These are phyloP conservation scores for Penicillium sp. DNA, from an alignment of 2,329 filamentous ascomycete species.

Conservation along the genomic window DNA sequence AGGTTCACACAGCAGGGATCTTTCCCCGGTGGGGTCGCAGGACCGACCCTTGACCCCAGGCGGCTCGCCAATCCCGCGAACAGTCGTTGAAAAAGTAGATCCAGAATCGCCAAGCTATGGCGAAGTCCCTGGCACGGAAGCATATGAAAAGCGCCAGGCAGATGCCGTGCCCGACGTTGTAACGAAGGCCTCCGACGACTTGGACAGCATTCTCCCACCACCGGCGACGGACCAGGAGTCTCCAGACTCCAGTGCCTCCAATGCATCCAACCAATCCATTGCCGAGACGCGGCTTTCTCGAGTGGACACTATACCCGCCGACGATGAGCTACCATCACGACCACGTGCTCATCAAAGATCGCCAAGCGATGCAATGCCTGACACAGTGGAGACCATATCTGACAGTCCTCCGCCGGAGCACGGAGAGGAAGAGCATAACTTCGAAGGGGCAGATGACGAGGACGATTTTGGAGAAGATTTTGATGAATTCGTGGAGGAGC, in stretches of 20 bases:
- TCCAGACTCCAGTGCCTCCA: constrained; percentile 23
- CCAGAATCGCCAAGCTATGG: constrained; percentile 62
- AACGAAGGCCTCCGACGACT: constrained; percentile 54
- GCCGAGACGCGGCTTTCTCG: constrained; percentile 54
- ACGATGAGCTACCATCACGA: constrained; percentile 38
- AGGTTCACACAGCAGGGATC: constrained; percentile 48
- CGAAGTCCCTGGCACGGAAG: constrained; percentile 66
- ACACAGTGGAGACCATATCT: constrained; percentile 49
- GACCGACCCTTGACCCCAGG: constrained; percentile 58
- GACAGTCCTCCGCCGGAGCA: constrained; percentile 43
- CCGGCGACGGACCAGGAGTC: constrained; percentile 29
- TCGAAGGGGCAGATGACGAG: constrained; percentile 47
- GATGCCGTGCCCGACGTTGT: constrained; percentile 67
- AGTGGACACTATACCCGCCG: constrained; percentile 48
- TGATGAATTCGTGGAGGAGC: constrained; percentile 60
- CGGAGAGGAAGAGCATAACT: constrained; percentile 63
- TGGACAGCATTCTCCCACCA: constrained; percentile 40
- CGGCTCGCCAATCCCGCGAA: constrained; percentile 62
- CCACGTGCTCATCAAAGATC: constrained; percentile 49
- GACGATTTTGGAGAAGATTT: constrained; percentile 58
- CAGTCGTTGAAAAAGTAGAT: constrained; percentile 67
- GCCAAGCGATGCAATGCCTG: constrained; percentile 52
- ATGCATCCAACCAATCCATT: constrained; percentile 33
- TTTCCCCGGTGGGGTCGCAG: constrained; percentile 48
- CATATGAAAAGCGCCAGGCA: constrained; percentile 61